A percentile compares a stretch with the other conserved stretches of the same genome.
Evolutionary conservation across 768 basidiomycete species (phyloP).

Genomic region (Podaxis pistillaris): DNA sequence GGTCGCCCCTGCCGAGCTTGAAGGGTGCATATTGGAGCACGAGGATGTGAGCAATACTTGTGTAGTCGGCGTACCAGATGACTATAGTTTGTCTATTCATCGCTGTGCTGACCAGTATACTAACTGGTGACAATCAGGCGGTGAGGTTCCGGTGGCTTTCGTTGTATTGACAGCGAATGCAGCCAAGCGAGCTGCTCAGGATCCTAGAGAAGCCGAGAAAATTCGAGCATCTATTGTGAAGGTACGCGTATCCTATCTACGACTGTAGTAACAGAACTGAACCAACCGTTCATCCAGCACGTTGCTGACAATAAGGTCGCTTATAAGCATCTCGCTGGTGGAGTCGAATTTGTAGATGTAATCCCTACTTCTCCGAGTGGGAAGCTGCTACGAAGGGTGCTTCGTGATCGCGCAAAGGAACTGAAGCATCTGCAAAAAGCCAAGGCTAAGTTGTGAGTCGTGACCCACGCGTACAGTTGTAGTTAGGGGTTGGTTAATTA

Average conservation of each 20-base stretch:
- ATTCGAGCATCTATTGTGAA: constrained; percentile 48
- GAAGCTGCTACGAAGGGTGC: constrained; percentile 45
- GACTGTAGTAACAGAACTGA: not conserved
- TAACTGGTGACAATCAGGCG: constrained; percentile 30
- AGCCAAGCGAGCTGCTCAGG: constrained; percentile 29
- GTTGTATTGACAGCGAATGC: constrained; percentile 51
- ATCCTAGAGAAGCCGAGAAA: constrained; percentile 26
- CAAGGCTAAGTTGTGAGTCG: constrained; percentile 26
- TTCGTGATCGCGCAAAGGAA: constrained; percentile 49
- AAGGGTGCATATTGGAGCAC: constrained; percentile 62
- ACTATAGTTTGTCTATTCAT: constrained; percentile 45
- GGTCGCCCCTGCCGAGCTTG: constrained; percentile 73
- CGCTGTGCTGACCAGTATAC: not conserved
- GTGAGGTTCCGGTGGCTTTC: constrained; percentile 71
- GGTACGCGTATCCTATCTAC: constrained; percentile 27
- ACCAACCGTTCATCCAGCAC: constrained; percentile 30
- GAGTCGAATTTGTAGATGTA: constrained; percentile 50
- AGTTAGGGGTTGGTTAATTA: not conserved
- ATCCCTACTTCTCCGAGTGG: constrained; percentile 69
- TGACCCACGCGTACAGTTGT: constrained; percentile 5
- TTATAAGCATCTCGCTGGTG: constrained; percentile 61
- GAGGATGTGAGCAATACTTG: constrained; percentile 59
- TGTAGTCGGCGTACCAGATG: constrained; percentile 65
- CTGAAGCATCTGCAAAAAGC: constrained; percentile 1
- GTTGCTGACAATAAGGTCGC: constrained; percentile 52